Evolutionary conservation across 2,329 filamentous ascomycete species (phyloP).

Genomic region (Lecanicillium sp.): DNA sequence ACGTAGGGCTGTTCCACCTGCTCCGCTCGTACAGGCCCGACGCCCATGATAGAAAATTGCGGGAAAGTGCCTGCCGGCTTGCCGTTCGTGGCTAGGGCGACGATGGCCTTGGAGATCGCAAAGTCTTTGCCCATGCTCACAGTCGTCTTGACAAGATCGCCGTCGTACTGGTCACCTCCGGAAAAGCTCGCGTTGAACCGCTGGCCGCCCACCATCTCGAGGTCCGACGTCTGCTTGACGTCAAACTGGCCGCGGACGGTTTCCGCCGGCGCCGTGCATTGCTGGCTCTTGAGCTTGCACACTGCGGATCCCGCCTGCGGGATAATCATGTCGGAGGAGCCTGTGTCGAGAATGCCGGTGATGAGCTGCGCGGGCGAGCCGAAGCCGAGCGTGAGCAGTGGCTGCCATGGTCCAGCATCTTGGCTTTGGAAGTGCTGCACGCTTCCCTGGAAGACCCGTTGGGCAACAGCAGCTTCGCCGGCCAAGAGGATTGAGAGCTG

Average conservation of each 20-base stretch:
- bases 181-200: not conserved
- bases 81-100: conserved; percentile 1
- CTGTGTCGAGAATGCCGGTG: conserved; percentile 8
- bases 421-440: conserved; percentile 10
- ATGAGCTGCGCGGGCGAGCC: conserved; percentile 4
- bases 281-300: conserved; percentile 2
- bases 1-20: not conserved
- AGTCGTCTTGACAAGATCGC: conserved; percentile 4
- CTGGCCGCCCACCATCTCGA: not conserved
- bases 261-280: not conserved
- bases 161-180: conserved; percentile 1
- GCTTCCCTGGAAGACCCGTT: conserved; percentile 4
- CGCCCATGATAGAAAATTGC: conserved; percentile 3
- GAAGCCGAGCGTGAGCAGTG: not conserved
- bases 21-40: not conserved
- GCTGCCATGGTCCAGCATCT: not conserved
- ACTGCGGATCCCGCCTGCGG: conserved; percentile 1
- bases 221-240: not conserved
- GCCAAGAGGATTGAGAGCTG: conserved; percentile 1
- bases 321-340: conserved; percentile 5
- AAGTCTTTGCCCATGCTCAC: not conserved
- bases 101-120: not conserved
- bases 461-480: not conserved
- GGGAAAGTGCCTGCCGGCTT: conserved; percentile 1
- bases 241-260: conserved; percentile 3